Evolutionary conservation across 176 grass and related monocot genomes (phyloP).

Genomic region (Dendrocalamus sinicus): DNA sequence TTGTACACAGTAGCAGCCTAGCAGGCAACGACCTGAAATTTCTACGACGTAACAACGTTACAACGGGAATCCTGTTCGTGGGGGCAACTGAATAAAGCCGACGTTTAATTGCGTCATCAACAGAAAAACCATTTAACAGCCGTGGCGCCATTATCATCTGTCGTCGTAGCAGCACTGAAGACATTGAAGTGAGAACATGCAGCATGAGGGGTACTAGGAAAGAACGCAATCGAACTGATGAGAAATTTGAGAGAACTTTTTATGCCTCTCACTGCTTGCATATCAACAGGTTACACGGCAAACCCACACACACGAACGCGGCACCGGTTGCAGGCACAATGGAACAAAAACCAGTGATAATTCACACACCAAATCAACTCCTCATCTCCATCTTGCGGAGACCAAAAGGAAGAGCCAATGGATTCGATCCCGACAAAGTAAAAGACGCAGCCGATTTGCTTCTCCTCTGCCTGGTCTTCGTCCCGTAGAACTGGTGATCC

Average conservation of each 20-base stretch:
- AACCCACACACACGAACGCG: not conserved
- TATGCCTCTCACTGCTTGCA: conserved; percentile 14
- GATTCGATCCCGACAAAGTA: not conserved
- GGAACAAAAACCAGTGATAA: conserved; percentile 25
- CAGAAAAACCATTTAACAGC: not conserved
- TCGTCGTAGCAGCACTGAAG: not conserved
- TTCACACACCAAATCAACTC: conserved; percentile 10
- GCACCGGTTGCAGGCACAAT: conserved; percentile 6
- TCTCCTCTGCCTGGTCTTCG: not conserved
- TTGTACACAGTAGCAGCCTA: conserved; percentile 2
- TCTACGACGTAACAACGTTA: not conserved
- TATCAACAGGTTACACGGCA: conserved; percentile 43
- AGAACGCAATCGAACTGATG: not conserved
- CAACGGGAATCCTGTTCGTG: not conserved
- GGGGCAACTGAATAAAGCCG: not conserved
- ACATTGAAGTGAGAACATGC: not conserved
- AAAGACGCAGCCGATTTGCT: not conserved
- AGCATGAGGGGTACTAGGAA: not conserved
- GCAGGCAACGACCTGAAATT: not conserved
- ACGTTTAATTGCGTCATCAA: not conserved
- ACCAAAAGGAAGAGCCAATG: conserved; percentile 22
- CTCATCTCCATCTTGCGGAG: conserved; percentile 44
- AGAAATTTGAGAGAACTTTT: conserved; percentile 4
- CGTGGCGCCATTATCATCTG: not conserved
- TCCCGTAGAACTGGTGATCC: conserved; percentile 20